Evolutionary conservation across 1,284 basidiomycete genomes (phyloP).

Genomic region (Coniferiporia weirii): DNA sequence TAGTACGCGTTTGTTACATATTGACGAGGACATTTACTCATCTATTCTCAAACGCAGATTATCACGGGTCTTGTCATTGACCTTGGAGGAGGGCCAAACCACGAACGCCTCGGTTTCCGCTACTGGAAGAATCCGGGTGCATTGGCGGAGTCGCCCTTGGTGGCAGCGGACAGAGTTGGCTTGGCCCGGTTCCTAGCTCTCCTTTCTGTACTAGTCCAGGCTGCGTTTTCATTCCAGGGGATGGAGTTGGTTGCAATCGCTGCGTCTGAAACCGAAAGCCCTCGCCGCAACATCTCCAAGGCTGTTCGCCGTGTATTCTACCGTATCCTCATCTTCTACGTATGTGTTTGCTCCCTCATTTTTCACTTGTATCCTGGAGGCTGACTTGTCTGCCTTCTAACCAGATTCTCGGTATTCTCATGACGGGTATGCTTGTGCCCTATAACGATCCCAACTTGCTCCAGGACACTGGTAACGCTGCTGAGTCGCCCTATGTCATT

Average conservation of each 20-base stretch:
- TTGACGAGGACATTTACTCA: not conserved
- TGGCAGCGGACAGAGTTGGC: constrained; percentile 32
- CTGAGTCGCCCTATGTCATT: constrained; percentile 76
- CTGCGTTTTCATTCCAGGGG: constrained; percentile 80
- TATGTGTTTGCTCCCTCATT: constrained; percentile 22
- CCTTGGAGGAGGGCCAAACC: constrained; percentile 61
- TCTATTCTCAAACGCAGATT: constrained; percentile 28
- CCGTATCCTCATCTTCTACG: constrained; percentile 74
- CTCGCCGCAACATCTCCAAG: constrained; percentile 72
- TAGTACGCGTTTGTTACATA: constrained; percentile 24
- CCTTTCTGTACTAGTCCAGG: constrained; percentile 65
- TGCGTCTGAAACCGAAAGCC: constrained; percentile 71
- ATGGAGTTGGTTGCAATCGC: constrained; percentile 80
- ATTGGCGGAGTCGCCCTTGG: constrained; percentile 42
- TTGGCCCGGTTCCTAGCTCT: constrained; percentile 66
- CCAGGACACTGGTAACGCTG: constrained; percentile 48
- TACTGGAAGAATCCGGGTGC: constrained; percentile 73
- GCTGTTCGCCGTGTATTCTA: constrained; percentile 80
- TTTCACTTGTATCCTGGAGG: not conserved
- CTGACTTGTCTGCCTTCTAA: not conserved
- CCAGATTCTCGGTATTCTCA: constrained; percentile 62
- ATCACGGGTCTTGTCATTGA: constrained; percentile 64
- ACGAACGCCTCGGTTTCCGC: constrained; percentile 57
- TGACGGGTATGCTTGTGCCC: constrained; percentile 78
- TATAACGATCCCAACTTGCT: constrained; percentile 62